These are phyloP conservation scores for Fabrea salina DNA, from an alignment of 169 alveolate species.

Conservation along the genomic window DNA sequence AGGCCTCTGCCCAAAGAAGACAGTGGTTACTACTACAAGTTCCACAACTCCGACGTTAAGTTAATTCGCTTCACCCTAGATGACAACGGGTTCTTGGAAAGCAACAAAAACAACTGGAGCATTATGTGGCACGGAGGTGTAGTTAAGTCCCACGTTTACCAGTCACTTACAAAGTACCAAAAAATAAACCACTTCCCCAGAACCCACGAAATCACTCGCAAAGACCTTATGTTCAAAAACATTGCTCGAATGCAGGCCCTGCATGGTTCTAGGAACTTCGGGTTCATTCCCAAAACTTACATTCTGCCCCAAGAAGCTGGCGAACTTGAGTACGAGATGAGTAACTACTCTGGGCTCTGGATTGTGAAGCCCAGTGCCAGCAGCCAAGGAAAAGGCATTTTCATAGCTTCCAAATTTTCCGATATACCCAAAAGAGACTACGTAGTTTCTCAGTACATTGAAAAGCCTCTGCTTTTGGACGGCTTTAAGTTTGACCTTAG, in stretches of 20 bases:
- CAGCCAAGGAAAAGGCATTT: slow-evolving; percentile 80
- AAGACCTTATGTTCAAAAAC: slow-evolving; percentile 74
- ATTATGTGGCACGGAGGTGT: slow-evolving; percentile 59
- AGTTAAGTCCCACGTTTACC: slow-evolving; percentile 47
- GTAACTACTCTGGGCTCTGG: slow-evolving; percentile 45
- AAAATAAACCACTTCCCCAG: slow-evolving; percentile 76
- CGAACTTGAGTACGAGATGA: slow-evolving; percentile 63
- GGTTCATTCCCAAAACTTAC: slow-evolving; percentile 76
- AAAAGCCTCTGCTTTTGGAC: slow-evolving; percentile 74
- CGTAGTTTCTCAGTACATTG: slow-evolving; percentile 72
- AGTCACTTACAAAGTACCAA: slow-evolving; percentile 44
- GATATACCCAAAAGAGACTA: slow-evolving; percentile 50
- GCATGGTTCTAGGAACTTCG: slow-evolving; percentile 58
- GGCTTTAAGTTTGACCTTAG: slow-evolving; percentile 82
- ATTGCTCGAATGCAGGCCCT: slow-evolving; percentile 63
- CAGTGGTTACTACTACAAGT: slow-evolving; percentile 59
- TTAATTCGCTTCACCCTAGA: slow-evolving; percentile 60
- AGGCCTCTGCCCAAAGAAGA: slow-evolving; percentile 35
- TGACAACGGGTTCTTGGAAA: slow-evolving; percentile 70
- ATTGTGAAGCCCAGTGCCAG: slow-evolving; percentile 80
- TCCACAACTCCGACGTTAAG: slow-evolving; percentile 47
- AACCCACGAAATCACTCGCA: slow-evolving; percentile 75
- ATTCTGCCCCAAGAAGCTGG: slow-evolving; percentile 71
- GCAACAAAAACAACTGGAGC: slow-evolving; percentile 49
- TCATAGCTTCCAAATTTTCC: slow-evolving; percentile 59